Evolutionary conservation across 768 basidiomycete genomes (phyloP).

Genomic region (Mycena venus): DNA sequence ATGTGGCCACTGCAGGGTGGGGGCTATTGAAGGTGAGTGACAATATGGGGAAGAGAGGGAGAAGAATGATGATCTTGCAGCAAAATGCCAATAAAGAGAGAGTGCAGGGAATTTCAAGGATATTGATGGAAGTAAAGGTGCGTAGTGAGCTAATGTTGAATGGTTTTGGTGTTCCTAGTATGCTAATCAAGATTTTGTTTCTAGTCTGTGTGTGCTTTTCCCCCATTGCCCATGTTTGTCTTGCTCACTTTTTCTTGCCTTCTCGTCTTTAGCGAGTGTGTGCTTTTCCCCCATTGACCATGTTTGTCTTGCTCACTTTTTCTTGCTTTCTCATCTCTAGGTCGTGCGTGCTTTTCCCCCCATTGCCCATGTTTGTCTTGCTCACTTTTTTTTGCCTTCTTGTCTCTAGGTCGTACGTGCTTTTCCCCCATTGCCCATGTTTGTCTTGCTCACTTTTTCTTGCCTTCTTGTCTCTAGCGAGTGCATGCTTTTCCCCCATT

Average conservation of each 20-base stretch:
- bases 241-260: not conserved
- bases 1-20: constrained; percentile 10
- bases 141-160: not conserved
- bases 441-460: not conserved
- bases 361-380: no score
- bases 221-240: not conserved
- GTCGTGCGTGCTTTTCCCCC: not conserved
- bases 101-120: not conserved
- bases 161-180: not conserved
- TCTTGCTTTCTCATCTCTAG: not conserved
- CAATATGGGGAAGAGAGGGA: not conserved
- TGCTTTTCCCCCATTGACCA: not conserved
- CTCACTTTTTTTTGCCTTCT: not conserved
- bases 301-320: no score
- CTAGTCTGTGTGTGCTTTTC: not conserved
- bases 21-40: constrained; percentile 3
- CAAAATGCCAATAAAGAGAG: not conserved
- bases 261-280: not conserved
- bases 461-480: not conserved
- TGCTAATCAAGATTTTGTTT: not conserved
- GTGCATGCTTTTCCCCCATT: not conserved
- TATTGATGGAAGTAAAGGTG: constrained; percentile 7
- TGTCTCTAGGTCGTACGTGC: not conserved
- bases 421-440: not conserved
- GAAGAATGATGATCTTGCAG: not conserved